Base-by-base conservation (phyloP, 139 green algal genomes). In the Chlamydomonas schloesseri region DNA sequence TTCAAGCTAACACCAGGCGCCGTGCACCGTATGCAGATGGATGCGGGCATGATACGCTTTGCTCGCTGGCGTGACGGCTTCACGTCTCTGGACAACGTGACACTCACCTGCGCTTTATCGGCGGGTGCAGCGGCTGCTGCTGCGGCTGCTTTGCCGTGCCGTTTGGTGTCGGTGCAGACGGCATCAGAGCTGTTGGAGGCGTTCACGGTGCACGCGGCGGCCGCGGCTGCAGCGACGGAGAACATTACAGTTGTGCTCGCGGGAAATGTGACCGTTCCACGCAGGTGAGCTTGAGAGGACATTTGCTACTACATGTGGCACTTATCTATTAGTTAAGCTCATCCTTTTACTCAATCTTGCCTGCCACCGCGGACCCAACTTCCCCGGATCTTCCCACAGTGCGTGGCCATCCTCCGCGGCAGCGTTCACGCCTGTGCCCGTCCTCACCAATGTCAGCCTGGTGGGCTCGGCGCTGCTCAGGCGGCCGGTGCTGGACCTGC, bases 61-160 rank as follows among this genome's bases (percentile, higher is more conserved):
- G 34, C 4, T 15, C 3, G 5, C 3, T 87, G 81, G 81, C 26
- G 1, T 24, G 69, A 87, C 28, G 36, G 53, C 53, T 72, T 46
- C 53, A 87, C 69, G 21, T 11, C 33, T 11, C 68, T 87, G 26
- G 53, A 55, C 55, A 60, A 79, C 21, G 81, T 87, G 18, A 87
- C 46, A 5, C 53, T 87, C 24, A 87, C 81, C 15, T 87, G 81
- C 55, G 26, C 50, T 5, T 2, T 3, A 2, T 26, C 79, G 24
- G 31, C 36, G 21, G n/a, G 79, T 67, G 3, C 23, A 31, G 14
- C 47, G 29, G 65, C 79, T 13, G 42, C 42, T 50, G 42, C 42
- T 50, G 42, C 79, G 2, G 24, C 65, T 4, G 47, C 34, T 46
- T 65, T 65, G 10, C 79, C 79, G 31, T 85, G 79, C 67, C 34